phyloP scores from a whole-genome alignment of 2,329 filamentous ascomycete species.

The Tricladium varicosporioides region DNA sequence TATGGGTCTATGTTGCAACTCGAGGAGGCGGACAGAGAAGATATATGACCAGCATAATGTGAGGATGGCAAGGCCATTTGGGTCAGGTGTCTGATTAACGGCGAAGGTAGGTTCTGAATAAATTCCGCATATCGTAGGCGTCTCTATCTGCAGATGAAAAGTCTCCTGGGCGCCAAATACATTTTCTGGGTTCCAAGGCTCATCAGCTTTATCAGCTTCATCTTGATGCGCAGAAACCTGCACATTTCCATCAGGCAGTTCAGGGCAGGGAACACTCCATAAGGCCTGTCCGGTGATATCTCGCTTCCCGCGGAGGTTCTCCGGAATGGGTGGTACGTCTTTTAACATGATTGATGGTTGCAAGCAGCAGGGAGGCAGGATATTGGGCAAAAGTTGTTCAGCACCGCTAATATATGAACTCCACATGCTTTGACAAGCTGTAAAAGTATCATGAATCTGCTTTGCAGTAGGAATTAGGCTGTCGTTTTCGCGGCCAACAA shows the following conservation, averaged over 20 bases:
- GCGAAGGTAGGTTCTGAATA: background rate
- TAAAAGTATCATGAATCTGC: constrained; percentile 6
- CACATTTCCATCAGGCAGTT: background rate
- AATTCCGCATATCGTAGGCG: constrained; percentile 5
- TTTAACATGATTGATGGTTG: constrained; percentile 5
- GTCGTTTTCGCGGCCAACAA: constrained; percentile 8
- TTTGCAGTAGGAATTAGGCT: constrained; percentile 4
- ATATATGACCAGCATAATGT: constrained; percentile 5
- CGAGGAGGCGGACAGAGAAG: constrained; percentile 5
- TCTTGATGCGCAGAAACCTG: background rate
- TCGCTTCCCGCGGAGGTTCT: constrained; percentile 6
- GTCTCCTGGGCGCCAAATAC: constrained; percentile 1
- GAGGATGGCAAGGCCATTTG: constrained; percentile 4
- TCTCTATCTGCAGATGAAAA: constrained; percentile 2
- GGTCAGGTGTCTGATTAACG: background rate
- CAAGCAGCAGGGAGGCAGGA: constrained; percentile 11
- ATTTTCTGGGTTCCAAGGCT: constrained; percentile 1
- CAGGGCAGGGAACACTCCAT: constrained; percentile 4
- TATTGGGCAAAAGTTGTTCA: background rate
- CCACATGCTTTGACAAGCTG: constrained; percentile 5
- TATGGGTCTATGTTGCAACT: constrained; percentile 4
- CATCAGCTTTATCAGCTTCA: background rate
- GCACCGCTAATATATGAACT: constrained; percentile 7
- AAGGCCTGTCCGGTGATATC: constrained; percentile 1
- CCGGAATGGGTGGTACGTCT: constrained; percentile 1